Percentiles rank a stretch among this genome's conserved stretches.
Evolutionary conservation across 2,329 filamentous ascomycete species (phyloP).

Genomic region (Ophiostoma australiae): DNA sequence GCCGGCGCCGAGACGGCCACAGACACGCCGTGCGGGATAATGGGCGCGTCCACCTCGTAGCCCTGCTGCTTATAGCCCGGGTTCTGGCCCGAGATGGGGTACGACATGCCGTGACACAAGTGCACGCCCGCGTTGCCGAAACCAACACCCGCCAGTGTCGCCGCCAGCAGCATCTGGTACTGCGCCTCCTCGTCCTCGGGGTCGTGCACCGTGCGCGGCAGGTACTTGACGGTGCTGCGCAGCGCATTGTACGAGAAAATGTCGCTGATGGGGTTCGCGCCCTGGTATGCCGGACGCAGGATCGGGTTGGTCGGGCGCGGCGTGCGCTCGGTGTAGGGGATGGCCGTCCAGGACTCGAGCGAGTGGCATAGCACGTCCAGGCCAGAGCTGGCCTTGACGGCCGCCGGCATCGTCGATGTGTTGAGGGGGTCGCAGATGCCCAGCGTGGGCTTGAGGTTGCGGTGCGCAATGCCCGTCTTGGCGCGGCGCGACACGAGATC

Average conservation of each 20-base stretch:
- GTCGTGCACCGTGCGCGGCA: constrained; percentile 79
- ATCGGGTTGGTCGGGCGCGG: constrained; percentile 87
- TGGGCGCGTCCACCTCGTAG: constrained; percentile 69
- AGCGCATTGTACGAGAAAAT: constrained; percentile 91
- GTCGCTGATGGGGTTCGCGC: constrained; percentile 94
- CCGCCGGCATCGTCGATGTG: constrained; percentile 90
- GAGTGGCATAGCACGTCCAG: constrained; percentile 94
- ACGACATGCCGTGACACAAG: constrained; percentile 79
- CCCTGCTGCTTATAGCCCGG: constrained; percentile 78
- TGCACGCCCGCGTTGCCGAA: constrained; percentile 98
- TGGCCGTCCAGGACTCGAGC: constrained; percentile 95
- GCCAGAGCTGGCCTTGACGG: constrained; percentile 86
- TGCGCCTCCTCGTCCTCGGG: constrained; percentile 92
- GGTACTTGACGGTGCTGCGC: constrained; percentile 79
- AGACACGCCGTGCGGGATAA: constrained; percentile 94
- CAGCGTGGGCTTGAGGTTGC: constrained; percentile 90
- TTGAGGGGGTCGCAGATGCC: constrained; percentile 84
- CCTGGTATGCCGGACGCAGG: constrained; percentile 87
- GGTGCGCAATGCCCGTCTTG: constrained; percentile 93
- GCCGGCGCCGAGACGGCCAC: constrained; percentile 53
- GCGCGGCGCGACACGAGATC: constrained; percentile 84
- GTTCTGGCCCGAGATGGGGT: constrained; percentile 94
- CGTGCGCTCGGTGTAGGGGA: constrained; percentile 81
- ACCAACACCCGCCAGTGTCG: constrained; percentile 87
- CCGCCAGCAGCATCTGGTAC: constrained; percentile 89